A percentile compares a stretch with the other conserved stretches of the same genome.
These are phyloP conservation scores for Penicillium soppii DNA, from an alignment of 495 filamentous ascomycete genomes.

Conservation along the genomic window DNA sequence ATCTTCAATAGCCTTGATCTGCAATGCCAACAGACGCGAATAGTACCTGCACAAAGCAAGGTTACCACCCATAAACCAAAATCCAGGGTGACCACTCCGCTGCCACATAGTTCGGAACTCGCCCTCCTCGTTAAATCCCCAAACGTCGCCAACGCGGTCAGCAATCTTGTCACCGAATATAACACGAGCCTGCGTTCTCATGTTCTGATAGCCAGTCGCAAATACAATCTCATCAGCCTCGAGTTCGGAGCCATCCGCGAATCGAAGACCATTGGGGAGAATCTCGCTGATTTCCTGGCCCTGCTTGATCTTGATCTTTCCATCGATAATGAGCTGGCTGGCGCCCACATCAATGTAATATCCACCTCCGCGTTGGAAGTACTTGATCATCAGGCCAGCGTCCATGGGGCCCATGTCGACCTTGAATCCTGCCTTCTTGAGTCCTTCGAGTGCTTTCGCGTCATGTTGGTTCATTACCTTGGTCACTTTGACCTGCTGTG, in stretches of 20 bases:
- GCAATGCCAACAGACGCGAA: slow-evolving; percentile 69
- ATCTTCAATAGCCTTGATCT: slow-evolving; percentile 68
- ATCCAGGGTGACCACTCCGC: slow-evolving; percentile 66
- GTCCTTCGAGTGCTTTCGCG: slow-evolving; percentile 56
- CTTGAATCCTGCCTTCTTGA: slow-evolving; percentile 66
- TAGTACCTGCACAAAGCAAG: slow-evolving; percentile 72
- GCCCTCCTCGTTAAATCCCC: slow-evolving; percentile 77
- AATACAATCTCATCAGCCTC: slow-evolving; percentile 80
- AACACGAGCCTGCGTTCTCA: slow-evolving; percentile 57
- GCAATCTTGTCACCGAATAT: slow-evolving; percentile 74
- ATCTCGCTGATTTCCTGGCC: slow-evolving; percentile 64
- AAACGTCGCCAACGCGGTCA: slow-evolving; percentile 65
- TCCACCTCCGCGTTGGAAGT: slow-evolving; percentile 70
- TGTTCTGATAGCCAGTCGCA: slow-evolving; percentile 82
- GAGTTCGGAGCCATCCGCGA: slow-evolving; percentile 66
- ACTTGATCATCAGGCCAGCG: slow-evolving; percentile 69
- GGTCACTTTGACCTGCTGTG: slow-evolving; percentile 54
- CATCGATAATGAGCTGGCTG: slow-evolving; percentile 68
- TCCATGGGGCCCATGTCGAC: slow-evolving; percentile 66
- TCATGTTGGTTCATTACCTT: slow-evolving; percentile 40
- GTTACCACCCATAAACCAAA: slow-evolving; percentile 87
- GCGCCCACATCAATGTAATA: slow-evolving; percentile 80
- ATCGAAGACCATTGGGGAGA: slow-evolving; percentile 56
- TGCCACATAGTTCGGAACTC: slow-evolving; percentile 74
- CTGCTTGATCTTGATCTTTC: slow-evolving; percentile 75